phyloP scores from a whole-genome alignment of 139 green algal species.

The Micromonas pusilla region DNA sequence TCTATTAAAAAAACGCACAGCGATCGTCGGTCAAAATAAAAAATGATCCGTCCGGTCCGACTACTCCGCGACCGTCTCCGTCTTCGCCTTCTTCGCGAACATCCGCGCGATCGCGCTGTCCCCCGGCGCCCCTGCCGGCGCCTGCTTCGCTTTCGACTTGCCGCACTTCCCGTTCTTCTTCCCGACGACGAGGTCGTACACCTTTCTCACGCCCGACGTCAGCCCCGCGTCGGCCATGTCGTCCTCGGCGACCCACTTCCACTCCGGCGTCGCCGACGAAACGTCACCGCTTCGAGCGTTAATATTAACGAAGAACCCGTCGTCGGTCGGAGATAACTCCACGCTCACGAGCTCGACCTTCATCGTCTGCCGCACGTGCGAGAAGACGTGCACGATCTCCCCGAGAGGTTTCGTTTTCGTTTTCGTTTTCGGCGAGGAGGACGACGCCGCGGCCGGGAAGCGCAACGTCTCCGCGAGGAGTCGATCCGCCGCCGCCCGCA shows the following conservation, averaged over 20 bases:
- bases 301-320: too few relatives aligned
- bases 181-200: neutral
- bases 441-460: neutral
- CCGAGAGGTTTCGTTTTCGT: neutral
- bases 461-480: neutral
- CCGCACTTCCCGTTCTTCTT: neutral
- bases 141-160: too few relatives aligned
- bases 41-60: too few relatives aligned
- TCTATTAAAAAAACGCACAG: neutral
- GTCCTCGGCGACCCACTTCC: neutral
- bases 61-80: too few relatives aligned
- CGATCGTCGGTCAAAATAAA: neutral
- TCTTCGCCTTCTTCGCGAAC: neutral
- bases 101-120: neutral
- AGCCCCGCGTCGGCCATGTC: neutral
- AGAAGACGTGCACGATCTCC: constrained; percentile 18
- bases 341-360: neutral
- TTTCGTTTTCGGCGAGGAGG: neutral
- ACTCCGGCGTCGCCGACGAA: neutral
- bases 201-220: neutral
- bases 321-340: neutral
- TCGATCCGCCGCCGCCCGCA: neutral
- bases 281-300: neutral
- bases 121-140: too few relatives aligned
- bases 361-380: constrained; percentile 11